Conservation (phyloP, 768 basidiomycete species). For the Hydnum rufescens region DNA sequence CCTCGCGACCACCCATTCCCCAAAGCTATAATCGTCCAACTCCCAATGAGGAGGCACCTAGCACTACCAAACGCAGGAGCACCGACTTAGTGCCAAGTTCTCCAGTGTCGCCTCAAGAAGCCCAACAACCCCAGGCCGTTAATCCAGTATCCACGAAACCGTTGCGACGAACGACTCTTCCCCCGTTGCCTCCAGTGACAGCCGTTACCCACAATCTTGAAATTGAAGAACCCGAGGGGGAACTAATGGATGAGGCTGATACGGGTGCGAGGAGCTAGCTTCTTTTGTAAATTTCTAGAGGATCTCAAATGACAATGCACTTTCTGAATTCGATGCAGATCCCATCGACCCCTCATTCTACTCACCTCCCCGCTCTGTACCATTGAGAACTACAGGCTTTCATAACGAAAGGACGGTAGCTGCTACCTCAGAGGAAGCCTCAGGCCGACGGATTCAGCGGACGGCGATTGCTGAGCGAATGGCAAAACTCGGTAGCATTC, state of each 20-base stretch:
- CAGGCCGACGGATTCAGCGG: constrained; percentile 29
- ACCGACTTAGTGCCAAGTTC: neutral
- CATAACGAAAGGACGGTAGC: neutral
- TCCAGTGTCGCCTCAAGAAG: neutral
- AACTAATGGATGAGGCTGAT: neutral
- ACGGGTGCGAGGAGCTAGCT: neutral
- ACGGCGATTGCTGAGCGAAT: constrained; percentile 81
- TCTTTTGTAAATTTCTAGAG: neutral
- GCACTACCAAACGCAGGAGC: neutral
- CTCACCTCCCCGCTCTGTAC: constrained; percentile 7
- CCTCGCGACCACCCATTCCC: neutral
- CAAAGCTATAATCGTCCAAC: neutral
- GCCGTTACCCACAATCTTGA: neutral
- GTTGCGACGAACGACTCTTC: neutral
- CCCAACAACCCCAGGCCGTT: too few relatives aligned
- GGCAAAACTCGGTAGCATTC: constrained; percentile 78
- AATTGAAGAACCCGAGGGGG: neutral
- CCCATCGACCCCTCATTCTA: constrained; percentile 11
- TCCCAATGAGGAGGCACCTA: neutral
- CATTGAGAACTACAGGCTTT: neutral
- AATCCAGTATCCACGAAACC: neutral
- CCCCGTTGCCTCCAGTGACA: neutral
- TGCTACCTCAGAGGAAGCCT: constrained; percentile 21
- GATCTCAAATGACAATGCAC: neutral
- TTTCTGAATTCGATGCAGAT: constrained; percentile 2